Percentiles rank a stretch among this genome's conserved stretches.
These are phyloP conservation scores for Talaromyces stipitatus DNA, from an alignment of 495 filamentous ascomycete species.

Conservation along the genomic window DNA sequence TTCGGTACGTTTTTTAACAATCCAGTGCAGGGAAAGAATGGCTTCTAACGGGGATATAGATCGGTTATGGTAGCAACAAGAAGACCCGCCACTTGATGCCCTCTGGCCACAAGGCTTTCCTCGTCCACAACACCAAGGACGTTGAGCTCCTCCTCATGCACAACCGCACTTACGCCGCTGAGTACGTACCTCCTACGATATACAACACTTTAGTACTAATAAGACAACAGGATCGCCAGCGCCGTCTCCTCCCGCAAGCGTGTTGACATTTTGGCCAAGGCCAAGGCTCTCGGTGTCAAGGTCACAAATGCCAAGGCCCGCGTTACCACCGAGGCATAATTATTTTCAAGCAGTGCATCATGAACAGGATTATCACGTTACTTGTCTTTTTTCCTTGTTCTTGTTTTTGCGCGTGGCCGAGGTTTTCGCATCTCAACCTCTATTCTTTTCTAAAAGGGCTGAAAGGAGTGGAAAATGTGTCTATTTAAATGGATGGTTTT, in stretches of 20 bases:
- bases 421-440: not conserved
- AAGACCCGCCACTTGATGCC: constrained; percentile 98
- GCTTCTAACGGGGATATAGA: constrained; percentile 46
- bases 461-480: not conserved
- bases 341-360: constrained; percentile 16
- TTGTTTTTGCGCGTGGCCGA: constrained; percentile 2
- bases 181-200: constrained; percentile 60
- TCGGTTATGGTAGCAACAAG: constrained; percentile 96
- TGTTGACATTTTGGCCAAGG: constrained; percentile 89
- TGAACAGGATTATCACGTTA: constrained; percentile 4
- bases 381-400: constrained; percentile 6
- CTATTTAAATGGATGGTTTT: not conserved
- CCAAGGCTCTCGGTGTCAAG: constrained; percentile 96
- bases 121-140: constrained; percentile 91
- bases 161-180: constrained; percentile 96
- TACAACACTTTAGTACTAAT: not conserved
- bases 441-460: not conserved
- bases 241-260: constrained; percentile 97
- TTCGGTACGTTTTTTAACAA: constrained; percentile 60
- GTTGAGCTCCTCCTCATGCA: constrained; percentile 99
- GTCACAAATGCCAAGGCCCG: constrained; percentile 98
- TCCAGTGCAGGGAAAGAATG: not conserved
- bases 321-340: constrained; percentile 94
- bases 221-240: constrained; percentile 73
- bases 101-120: constrained; percentile 98